Base-by-base conservation (phyloP, 2,329 filamentous ascomycete genomes). In the Chrysoporthe puriensis region DNA sequence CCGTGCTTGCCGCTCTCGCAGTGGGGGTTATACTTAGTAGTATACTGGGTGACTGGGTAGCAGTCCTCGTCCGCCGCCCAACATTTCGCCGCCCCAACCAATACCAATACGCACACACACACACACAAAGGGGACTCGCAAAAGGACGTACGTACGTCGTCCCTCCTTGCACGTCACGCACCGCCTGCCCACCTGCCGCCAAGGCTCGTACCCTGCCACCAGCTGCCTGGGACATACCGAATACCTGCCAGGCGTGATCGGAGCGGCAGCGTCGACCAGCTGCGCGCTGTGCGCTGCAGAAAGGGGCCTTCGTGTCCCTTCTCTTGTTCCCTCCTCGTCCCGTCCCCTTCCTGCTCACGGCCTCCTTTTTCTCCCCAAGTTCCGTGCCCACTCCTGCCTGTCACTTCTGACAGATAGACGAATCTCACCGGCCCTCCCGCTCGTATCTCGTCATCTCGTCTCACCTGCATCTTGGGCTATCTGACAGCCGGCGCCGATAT, bases 381-480 rank as follows among this genome's bases (percentile, higher is more conserved):
- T 34, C 9, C 18, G 9, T 14, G 16, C 9, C 54, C 54, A 40
- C 54, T 4, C 16, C 9, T 4, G 3, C 9, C 50, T n/a, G 54
- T 57, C 54, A 57, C 40, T 57, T 60, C 57, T 44, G 36, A 43
- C 57, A 60, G 40, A 44, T 43, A 44, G 40, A 43, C 54, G 32
- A 40, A 57, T 40, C 54, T 40, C 32, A 36, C 54, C 32, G 54
- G 40, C 16, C 52, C 54, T 40, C 54, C 44, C 44, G 4, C 44
- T 14, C 13, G 42, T 40, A 9, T n/a, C n/a, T 32, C 3, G 21
- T n/a, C 60, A 16, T 9, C 44, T 48, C 59, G 3, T 62, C 43
- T 62, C 44, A 50, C 32, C 46, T 54, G 48, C 46, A 63, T 43
- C 26, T 26, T 63, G 54, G 32, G 46, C 40, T 56, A 56, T 63